Conservation (phyloP, 2,329 filamentous ascomycete species). For the Botrytis deweyae region DNA sequence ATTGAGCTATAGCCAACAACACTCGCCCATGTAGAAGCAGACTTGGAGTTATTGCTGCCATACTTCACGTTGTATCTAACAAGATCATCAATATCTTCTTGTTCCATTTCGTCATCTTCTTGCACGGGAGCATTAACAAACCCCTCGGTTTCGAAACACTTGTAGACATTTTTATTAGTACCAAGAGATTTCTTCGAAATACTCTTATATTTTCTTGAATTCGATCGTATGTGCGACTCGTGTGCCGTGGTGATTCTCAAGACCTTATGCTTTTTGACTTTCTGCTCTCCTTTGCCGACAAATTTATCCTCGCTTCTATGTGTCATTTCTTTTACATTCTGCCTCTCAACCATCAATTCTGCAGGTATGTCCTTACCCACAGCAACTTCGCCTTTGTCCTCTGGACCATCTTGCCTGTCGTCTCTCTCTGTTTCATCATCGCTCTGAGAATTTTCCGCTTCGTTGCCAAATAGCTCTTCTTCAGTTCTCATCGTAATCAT, state of each 20-base stretch:
- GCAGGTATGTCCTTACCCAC: too few relatives aligned
- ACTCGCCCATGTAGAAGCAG: not conserved
- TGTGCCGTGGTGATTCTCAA: constrained; percentile 6
- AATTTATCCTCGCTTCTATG: not conserved
- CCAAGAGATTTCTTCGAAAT: not conserved
- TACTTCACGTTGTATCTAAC: not conserved
- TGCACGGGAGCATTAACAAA: not conserved
- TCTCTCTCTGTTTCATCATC: not conserved
- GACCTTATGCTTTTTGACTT: not conserved
- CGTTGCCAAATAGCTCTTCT: constrained; percentile 12
- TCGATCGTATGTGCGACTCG: not conserved
- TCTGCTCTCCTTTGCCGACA: not conserved
- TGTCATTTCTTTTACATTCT: not conserved
- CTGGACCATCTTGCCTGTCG: not conserved
- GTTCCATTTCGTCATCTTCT: not conserved
- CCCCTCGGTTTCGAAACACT: not conserved
- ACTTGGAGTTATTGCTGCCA: not conserved
- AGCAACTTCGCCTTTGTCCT: not conserved
- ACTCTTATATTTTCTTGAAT: not conserved
- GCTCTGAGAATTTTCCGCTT: not conserved
- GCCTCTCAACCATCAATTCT: not conserved
- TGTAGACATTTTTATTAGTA: not conserved
- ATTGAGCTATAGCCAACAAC: not conserved
- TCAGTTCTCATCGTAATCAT: constrained; percentile 17
- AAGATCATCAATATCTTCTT: constrained; percentile 5